phyloP scores from a whole-genome alignment of 2,329 filamentous ascomycete species.

The Penicillium polonicum region DNA sequence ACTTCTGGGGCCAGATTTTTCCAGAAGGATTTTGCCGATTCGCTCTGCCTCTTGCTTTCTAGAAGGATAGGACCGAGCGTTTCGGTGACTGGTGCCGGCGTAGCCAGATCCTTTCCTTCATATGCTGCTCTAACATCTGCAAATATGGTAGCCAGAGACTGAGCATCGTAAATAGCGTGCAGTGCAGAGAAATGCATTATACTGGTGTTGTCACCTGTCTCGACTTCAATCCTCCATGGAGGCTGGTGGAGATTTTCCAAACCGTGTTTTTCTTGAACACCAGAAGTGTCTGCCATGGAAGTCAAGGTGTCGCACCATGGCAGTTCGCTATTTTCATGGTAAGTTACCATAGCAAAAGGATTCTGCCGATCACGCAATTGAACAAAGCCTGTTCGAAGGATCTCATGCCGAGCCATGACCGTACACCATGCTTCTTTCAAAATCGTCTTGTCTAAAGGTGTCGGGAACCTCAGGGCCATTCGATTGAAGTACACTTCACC shows the following conservation, averaged over 20 bases:
- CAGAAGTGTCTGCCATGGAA: background rate
- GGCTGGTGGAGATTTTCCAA: constrained; percentile 52
- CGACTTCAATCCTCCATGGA: constrained; percentile 63
- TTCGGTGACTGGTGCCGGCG: constrained; percentile 40
- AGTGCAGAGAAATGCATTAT: constrained; percentile 60
- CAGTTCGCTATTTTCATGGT: constrained; percentile 39
- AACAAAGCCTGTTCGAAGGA: constrained; percentile 74
- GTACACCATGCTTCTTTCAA: constrained; percentile 61
- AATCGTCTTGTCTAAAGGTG: constrained; percentile 35
- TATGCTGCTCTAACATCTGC: constrained; percentile 54
- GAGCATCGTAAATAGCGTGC: constrained; percentile 83
- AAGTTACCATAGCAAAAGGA: constrained; percentile 74
- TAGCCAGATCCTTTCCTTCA: constrained; percentile 22
- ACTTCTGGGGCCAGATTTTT: constrained; percentile 51
- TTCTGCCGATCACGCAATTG: constrained; percentile 58
- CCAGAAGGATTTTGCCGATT: constrained; percentile 61
- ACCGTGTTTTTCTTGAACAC: constrained; percentile 29
- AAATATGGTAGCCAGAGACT: constrained; percentile 67
- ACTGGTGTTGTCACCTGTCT: constrained; percentile 29
- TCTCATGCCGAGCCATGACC: constrained; percentile 59
- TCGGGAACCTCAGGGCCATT: constrained; percentile 54
- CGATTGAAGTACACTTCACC: constrained; percentile 75
- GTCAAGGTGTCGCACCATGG: constrained; percentile 41
- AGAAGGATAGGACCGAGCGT: constrained; percentile 49
- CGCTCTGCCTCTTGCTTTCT: constrained; percentile 31